Evolutionary conservation across 2,329 filamentous ascomycete species (phyloP).

Genomic region (Fusarium succisae): DNA sequence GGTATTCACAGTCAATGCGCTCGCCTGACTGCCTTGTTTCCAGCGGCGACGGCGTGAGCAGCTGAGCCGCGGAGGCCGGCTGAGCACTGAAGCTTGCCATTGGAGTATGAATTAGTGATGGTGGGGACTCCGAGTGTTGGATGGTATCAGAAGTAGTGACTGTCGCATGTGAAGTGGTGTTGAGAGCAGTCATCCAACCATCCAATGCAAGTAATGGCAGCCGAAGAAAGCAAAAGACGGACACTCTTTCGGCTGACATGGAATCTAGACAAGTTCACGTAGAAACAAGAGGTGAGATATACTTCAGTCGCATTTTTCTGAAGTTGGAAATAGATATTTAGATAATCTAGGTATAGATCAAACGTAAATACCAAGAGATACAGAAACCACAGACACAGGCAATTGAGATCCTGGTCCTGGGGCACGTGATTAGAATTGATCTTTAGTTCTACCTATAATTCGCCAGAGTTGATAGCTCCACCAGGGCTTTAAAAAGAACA

Average conservation of each 20-base stretch:
- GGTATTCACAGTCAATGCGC: neutral
- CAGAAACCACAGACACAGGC: neutral
- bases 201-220: neutral
- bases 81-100: conserved; percentile 10
- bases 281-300: neutral
- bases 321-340: neutral
- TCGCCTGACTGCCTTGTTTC: conserved; percentile 16
- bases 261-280: neutral
- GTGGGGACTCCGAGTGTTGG: conserved; percentile 8
- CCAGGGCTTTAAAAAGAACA: conserved; percentile 20
- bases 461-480: neutral
- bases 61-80: conserved; percentile 22
- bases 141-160: conserved; percentile 7
- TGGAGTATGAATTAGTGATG: conserved; percentile 14
- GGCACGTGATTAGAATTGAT: conserved; percentile 7
- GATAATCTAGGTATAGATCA: neutral
- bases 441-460: neutral
- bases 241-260: neutral
- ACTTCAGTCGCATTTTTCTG: no score
- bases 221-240: neutral
- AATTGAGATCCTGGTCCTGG: neutral
- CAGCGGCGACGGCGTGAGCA: neutral
- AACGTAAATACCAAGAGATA: neutral
- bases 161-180: conserved; percentile 19
- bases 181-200: conserved; percentile 12